Evolutionary conservation across 2,329 filamentous ascomycete genomes (phyloP), one percentile per base, ranked within the genome.

Genomic region (Nemania diffusa): DNA sequence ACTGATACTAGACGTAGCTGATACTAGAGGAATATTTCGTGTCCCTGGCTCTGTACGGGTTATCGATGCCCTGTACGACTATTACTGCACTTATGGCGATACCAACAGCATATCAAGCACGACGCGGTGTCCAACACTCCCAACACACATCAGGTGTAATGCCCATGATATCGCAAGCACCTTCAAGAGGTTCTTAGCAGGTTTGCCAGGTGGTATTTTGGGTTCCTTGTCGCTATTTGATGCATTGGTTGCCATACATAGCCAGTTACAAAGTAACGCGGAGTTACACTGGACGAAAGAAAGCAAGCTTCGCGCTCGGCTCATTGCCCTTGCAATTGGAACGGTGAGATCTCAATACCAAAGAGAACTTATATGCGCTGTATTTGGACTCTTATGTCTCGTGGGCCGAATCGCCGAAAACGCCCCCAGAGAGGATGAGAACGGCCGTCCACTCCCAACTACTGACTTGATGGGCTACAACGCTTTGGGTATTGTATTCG

Each of bases 151-250:
- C 67, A 83, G 83, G 42, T 85, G 82, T 53, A 83, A 85, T 6
- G 81, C 88, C 3, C 88, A 91, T 68, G 90, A 92, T 77, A 85
- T 92, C 32, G 89, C 89, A 2, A 89, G 88, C 1, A 84, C 87
- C 0, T 91, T 92, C 78, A 92, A 92, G 73, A 85, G 83, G 13
- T 81, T 92, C n/a, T 79, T 92, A 0, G 83, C 84, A 0, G 86
- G 86, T 0, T 76, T 92, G 0, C 89, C 89, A 0, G 89, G 89
- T 0, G 90, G 90, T 0, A 88, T 92, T 46, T 79, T 92, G 0
- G 90, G 90, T 3, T 89, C 88, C 0, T 73, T 90, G 15, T 76
- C 82, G 1, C 75, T 91, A 0, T 90, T 91, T 62, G 87, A 91
- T 67, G 84, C 87, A 0, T 75, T 92, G 13, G 84, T 90, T 9